These are phyloP conservation scores for Athelia psychrophila DNA, from an alignment of 1,284 basidiomycete genomes.

Conservation along the genomic window DNA sequence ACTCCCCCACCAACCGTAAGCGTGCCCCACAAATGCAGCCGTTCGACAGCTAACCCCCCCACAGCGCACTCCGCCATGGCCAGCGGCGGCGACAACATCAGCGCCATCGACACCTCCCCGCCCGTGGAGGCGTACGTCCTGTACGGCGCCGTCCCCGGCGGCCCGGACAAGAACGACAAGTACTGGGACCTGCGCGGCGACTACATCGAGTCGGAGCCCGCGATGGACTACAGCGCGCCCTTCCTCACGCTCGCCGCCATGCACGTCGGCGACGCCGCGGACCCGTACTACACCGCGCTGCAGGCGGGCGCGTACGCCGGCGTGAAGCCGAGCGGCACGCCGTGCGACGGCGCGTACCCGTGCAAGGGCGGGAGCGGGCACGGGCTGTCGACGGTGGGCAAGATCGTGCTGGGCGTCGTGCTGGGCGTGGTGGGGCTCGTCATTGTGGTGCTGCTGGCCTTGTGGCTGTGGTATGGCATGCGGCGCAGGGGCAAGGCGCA, in stretches of 20 bases:
- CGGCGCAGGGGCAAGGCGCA: background rate
- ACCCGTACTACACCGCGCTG: slow-evolving; percentile 78
- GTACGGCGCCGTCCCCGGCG: slow-evolving; percentile 88
- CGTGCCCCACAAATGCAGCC: too few species aligned
- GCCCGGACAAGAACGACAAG: slow-evolving; percentile 73
- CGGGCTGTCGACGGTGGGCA: slow-evolving; percentile 52
- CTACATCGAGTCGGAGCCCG: slow-evolving; percentile 79
- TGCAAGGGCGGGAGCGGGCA: slow-evolving; percentile 42
- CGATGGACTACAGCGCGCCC: slow-evolving; percentile 84
- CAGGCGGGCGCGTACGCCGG: slow-evolving; percentile 63
- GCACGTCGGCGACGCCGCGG: slow-evolving; percentile 61
- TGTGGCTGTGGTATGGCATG: slow-evolving; percentile 31
- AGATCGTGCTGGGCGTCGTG: slow-evolving; percentile 71
- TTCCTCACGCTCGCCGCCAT: slow-evolving; percentile 80
- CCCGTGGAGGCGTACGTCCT: slow-evolving; percentile 69
- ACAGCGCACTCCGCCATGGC: background rate
- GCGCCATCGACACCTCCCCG: slow-evolving; percentile 71
- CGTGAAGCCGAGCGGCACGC: slow-evolving; percentile 61
- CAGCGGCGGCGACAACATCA: slow-evolving; percentile 68
- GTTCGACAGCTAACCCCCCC: too few species aligned
- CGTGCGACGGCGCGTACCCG: slow-evolving; percentile 73
- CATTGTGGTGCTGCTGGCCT: slow-evolving; percentile 45
- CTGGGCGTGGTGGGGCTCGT: slow-evolving; percentile 60
- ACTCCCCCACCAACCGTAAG: slow-evolving; percentile 75
- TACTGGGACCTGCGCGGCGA: slow-evolving; percentile 86